These are phyloP conservation scores for Colletotrichum sp. DNA, from an alignment of 2,329 filamentous ascomycete species.

Conservation along the genomic window DNA sequence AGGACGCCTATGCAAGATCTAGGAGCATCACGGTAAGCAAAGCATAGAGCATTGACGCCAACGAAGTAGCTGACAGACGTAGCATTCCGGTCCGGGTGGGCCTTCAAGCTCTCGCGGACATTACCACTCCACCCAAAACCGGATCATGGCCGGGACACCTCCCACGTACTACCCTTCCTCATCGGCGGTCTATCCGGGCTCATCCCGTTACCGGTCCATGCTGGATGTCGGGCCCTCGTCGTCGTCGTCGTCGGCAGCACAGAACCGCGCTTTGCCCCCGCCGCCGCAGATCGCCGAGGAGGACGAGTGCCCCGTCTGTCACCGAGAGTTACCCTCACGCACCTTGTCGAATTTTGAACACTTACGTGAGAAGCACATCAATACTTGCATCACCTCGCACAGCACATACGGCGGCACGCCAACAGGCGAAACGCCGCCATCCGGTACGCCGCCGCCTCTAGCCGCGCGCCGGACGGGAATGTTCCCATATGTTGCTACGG, in stretches of 20 bases:
- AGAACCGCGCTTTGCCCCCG: slow-evolving; percentile 43
- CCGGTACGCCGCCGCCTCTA: slow-evolving; percentile 32
- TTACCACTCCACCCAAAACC: slow-evolving; percentile 40
- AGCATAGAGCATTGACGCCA: not conserved
- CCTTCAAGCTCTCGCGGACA: slow-evolving; percentile 30
- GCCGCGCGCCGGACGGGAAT: slow-evolving; percentile 60
- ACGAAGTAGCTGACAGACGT: slow-evolving; percentile 10
- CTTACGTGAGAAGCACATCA: slow-evolving; percentile 64
- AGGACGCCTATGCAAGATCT: slow-evolving; percentile 35
- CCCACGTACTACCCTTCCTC: slow-evolving; percentile 36
- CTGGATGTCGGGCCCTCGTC: slow-evolving; percentile 36
- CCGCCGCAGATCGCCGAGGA: slow-evolving; percentile 67
- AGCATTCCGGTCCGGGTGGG: slow-evolving; percentile 29
- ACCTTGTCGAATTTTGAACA: slow-evolving; percentile 57
- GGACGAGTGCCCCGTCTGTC: slow-evolving; percentile 81
- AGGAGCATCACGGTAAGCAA: slow-evolving; percentile 17
- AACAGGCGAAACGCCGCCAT: slow-evolving; percentile 22
- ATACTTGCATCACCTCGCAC: slow-evolving; percentile 59
- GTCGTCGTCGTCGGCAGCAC: slow-evolving; percentile 37
- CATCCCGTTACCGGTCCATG: slow-evolving; percentile 31
- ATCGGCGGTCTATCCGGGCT: slow-evolving; percentile 23
- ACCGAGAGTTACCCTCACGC: slow-evolving; percentile 69
- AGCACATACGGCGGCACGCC: slow-evolving; percentile 51
- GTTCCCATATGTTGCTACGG: slow-evolving; percentile 68
- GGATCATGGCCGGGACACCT: slow-evolving; percentile 45